Evolutionary conservation across 164 flowering plant genomes (phyloP), one percentile per base, ranked within the genome.

Genomic region (Piper betle): DNA sequence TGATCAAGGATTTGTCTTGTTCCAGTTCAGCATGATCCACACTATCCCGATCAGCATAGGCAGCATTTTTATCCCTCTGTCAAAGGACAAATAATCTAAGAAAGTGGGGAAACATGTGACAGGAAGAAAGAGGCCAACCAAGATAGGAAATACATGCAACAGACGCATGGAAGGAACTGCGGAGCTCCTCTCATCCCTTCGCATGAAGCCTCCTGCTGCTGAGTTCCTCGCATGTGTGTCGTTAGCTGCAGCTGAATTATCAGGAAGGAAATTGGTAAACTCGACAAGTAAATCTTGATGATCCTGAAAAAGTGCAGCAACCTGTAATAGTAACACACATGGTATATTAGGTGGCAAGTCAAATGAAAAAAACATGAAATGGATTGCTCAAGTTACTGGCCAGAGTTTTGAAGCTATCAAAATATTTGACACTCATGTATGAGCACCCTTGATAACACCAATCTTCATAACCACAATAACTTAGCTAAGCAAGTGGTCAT

Each of bases 221-320:
- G 81, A 66, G 65, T 72, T 76, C 67, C 80, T 70, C 9, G 67
- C 83, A 52, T 78, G 69, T 52, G 78, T 61, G 64, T 63, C 74
- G 78, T 79, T 37, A 46, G 76, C 78, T 53, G 80, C 19, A 19
- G 70, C 79, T 50, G 88, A 72, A 38, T 76, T 10, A 66, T 83
- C 81, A 0, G 95, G 95, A 15, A 84, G 80, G 70, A 85, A 85
- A 69, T 81, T 82, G 41, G 74, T 79, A 65, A 85, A 88, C 72
- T 84, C 88, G 55, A 13, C 68, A 52, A 85, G 90, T 50, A 88
- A 71, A 69, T 88, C 89, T 55, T 71, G 64, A 63, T 88, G 87
- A 42, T 82, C 81, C 37, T 66, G 73, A 56, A 88, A 84, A 66
- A 88, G 83, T 33, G 60, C 25, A 42, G 79, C 81, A 25, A 87